Percentiles rank a stretch among this genome's conserved stretches.
Conservation (phyloP, 345 rosid genomes). For the Hypericum perforatum region DNA sequence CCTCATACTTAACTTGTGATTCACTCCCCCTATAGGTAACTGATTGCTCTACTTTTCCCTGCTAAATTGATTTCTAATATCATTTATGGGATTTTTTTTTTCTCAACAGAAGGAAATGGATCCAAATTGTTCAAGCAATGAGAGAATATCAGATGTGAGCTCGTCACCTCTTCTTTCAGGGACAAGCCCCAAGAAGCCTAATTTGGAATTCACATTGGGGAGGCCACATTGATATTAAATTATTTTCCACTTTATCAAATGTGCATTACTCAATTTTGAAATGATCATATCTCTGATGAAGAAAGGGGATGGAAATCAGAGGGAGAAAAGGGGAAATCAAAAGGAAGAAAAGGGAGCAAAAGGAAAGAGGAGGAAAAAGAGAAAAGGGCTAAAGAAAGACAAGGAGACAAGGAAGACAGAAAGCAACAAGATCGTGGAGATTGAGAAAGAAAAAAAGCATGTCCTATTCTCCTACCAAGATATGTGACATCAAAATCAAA, state of each 20-base stretch:
- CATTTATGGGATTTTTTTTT: slow-evolving; percentile 1
- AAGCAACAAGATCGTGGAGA: too few relatives aligned
- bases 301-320: not conserved
- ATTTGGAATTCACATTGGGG: slow-evolving; percentile 92
- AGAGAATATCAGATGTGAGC: slow-evolving; percentile 69
- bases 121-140: slow-evolving; percentile 62
- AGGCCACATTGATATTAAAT: slow-evolving; percentile 45
- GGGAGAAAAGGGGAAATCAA: not conserved
- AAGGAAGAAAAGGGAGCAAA: not conserved
- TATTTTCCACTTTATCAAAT: not conserved
- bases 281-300: not conserved
- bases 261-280: not conserved
- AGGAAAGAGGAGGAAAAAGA: not conserved
- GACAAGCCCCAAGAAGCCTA: slow-evolving; percentile 77
- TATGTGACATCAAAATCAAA: too few relatives aligned
- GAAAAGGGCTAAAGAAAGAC: not conserved
- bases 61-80: not conserved
- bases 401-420: too few relatives aligned
- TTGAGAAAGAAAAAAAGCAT: too few relatives aligned
- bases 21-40: not conserved
- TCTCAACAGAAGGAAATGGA: slow-evolving; percentile 48
- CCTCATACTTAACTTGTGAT: slow-evolving; percentile 18
- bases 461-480: too few relatives aligned
- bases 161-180: slow-evolving; percentile 56
- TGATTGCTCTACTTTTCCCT: slow-evolving; percentile 2